Evolutionary conservation across 2,329 filamentous ascomycete species (phyloP).

Genomic region (Trichoderma brevicompactum): DNA sequence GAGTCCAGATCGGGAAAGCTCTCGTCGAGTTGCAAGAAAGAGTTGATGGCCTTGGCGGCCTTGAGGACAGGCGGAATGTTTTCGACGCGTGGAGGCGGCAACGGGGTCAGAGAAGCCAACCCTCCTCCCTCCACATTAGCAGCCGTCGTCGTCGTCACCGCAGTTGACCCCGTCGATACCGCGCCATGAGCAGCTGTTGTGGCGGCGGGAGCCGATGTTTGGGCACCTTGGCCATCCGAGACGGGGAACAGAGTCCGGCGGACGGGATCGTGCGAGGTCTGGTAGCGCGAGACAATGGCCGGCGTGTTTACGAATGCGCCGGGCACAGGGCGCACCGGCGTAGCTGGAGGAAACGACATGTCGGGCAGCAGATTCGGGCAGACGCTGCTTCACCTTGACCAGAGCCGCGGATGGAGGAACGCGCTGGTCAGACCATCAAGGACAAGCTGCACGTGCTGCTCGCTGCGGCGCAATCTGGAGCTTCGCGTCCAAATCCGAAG

Average conservation of each 20-base stretch:
- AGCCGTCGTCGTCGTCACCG: conserved; percentile 38
- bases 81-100: conserved; percentile 52
- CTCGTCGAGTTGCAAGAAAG: conserved; percentile 73
- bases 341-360: conserved; percentile 63
- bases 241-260: conserved; percentile 56
- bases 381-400: conserved; percentile 35
- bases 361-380: conserved; percentile 35
- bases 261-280: conserved; percentile 50
- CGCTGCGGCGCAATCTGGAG: conserved; percentile 22
- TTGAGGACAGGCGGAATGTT: conserved; percentile 71
- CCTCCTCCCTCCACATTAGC: conserved; percentile 36
- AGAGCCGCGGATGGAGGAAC: conserved; percentile 36
- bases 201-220: conserved; percentile 31
- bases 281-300: conserved; percentile 58
- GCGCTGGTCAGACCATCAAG: conserved; percentile 40
- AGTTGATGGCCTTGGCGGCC: conserved; percentile 82
- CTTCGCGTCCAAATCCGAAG: conserved; percentile 24
- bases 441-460: conserved; percentile 32
- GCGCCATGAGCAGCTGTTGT: conserved; percentile 12
- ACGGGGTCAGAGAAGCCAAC: conserved; percentile 40
- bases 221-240: conserved; percentile 37
- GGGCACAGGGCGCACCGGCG: conserved; percentile 73
- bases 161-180: conserved; percentile 13
- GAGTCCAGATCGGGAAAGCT: conserved; percentile 87
- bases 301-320: conserved; percentile 79